phyloP scores from a whole-genome alignment of 371 early-diverging fungal genomes.

The Lichtheimia ornata region DNA sequence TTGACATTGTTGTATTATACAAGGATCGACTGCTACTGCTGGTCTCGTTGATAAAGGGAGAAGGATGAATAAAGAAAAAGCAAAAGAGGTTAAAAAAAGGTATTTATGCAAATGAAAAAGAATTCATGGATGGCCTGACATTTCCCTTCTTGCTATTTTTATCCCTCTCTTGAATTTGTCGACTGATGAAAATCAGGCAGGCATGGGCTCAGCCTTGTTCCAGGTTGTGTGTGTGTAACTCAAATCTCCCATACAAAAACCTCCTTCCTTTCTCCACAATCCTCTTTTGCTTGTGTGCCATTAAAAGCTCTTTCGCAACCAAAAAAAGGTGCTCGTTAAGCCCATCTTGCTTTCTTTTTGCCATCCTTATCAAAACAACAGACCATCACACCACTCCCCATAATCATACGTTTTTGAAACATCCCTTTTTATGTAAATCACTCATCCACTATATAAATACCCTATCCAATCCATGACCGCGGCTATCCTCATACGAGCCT shows the following conservation, averaged over 20 bases:
- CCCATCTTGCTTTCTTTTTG: too few relatives aligned
- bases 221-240: neutral
- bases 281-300: too few relatives aligned
- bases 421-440: neutral
- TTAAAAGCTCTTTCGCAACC: too few relatives aligned
- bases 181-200: neutral
- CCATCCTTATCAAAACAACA: neutral
- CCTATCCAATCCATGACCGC: too few relatives aligned
- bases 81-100: neutral
- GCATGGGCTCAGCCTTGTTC: neutral
- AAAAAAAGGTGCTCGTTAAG: too few relatives aligned
- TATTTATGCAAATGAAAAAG: conserved; percentile 3
- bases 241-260: neutral
- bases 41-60: neutral
- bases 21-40: neutral
- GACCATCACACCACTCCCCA: neutral
- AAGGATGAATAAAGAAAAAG: neutral
- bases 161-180: neutral
- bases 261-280: too few relatives aligned
- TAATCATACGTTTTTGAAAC: conserved; percentile 5
- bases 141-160: conserved; percentile 7
- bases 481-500: too few relatives aligned
- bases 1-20: neutral
- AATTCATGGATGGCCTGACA: conserved; percentile 12
- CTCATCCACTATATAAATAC: too few relatives aligned